A percentile compares a stretch with the other conserved stretches of the same genome.
Conservation (phyloP, 1,284 basidiomycete genomes). For the Cryptococcus sp. region DNA sequence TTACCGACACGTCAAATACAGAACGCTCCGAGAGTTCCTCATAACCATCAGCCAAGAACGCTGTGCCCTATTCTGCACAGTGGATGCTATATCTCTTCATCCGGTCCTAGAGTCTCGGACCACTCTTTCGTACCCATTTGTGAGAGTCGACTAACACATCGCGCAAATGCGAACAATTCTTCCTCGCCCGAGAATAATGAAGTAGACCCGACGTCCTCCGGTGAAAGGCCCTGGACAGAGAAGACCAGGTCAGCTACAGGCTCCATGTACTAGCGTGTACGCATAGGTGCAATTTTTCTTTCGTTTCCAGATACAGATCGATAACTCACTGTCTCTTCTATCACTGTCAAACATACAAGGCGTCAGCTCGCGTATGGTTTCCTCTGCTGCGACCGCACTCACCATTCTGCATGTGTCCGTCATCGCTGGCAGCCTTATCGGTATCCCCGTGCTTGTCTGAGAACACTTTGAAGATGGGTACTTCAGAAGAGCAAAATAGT, state of each 20-base stretch:
- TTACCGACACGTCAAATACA: too few species aligned
- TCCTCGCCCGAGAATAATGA: slow-evolving; percentile 92
- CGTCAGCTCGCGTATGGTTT: background rate
- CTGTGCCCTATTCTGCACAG: too few species aligned
- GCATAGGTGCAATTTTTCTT: background rate
- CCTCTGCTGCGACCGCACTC: slow-evolving; percentile 10
- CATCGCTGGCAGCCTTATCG: slow-evolving; percentile 54
- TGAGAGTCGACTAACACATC: slow-evolving; percentile 84
- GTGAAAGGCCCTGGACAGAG: slow-evolving; percentile 66
- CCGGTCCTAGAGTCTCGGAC: slow-evolving; percentile 24
- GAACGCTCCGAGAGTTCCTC: too few species aligned
- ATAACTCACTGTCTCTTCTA: slow-evolving; percentile 79
- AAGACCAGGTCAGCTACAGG: background rate
- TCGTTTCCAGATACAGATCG: background rate
- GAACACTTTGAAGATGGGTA: slow-evolving; percentile 84
- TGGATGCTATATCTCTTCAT: background rate
- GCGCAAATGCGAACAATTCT: slow-evolving; percentile 90
- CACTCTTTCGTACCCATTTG: slow-evolving; percentile 70
- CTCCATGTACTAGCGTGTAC: background rate
- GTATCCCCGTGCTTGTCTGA: slow-evolving; percentile 61
- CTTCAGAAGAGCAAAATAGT: slow-evolving; percentile 84
- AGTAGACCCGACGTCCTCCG: slow-evolving; percentile 71
- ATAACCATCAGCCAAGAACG: too few species aligned
- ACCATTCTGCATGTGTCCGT: slow-evolving; percentile 67
- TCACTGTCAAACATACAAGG: slow-evolving; percentile 55